A percentile compares a stretch with the other conserved stretches of the same genome.
These are phyloP conservation scores for Trichosanthes truncata DNA, from an alignment of 306 rosid genomes.

Conservation along the genomic window DNA sequence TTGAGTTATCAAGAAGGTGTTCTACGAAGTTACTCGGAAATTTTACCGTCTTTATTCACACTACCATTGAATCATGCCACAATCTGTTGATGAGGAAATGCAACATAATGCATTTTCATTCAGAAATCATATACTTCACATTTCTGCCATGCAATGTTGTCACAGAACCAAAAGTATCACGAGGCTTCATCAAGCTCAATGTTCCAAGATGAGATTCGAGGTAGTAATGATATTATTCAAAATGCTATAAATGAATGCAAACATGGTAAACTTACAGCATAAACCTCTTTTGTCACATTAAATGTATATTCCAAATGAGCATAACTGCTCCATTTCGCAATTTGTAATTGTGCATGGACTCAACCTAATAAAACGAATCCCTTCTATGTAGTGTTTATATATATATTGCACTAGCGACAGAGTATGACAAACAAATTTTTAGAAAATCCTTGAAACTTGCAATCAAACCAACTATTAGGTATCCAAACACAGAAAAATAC, in stretches of 20 bases:
- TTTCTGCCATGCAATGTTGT: neutral
- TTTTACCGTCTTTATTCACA: neutral
- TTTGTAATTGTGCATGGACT: neutral
- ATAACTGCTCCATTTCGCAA: neutral
- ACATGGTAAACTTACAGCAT: neutral
- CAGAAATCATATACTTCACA: neutral
- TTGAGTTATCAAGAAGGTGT: neutral
- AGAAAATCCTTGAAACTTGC: neutral
- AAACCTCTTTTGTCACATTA: neutral
- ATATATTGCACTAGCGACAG: neutral
- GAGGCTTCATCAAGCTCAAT: neutral
- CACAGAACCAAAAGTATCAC: neutral
- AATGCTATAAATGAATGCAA: neutral
- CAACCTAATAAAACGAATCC: neutral
- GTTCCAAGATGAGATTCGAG: neutral
- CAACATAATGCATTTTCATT: neutral
- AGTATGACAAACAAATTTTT: neutral
- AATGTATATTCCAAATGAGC: neutral
- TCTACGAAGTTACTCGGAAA: neutral
- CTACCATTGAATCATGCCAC: neutral
- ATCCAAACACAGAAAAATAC: too few relatives aligned
- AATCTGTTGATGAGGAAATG: neutral
- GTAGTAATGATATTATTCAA: neutral
- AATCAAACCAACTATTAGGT: neutral
- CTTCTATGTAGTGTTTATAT: neutral